Conservation (phyloP, 148 eudicot genomes). For the Vaccinium myrtillus region DNA sequence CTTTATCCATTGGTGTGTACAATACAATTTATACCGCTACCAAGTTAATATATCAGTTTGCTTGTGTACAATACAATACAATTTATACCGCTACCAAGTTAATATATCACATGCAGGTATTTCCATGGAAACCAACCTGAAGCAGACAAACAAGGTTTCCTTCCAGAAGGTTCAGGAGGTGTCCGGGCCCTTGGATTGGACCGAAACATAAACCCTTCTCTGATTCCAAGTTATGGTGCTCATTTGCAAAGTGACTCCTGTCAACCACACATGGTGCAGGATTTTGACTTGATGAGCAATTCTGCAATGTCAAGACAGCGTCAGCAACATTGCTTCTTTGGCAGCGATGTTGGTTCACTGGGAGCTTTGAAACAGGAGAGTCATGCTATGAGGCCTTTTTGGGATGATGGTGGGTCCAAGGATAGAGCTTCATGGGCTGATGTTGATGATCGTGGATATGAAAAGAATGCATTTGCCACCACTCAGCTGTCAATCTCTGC, state of each 20-base stretch:
- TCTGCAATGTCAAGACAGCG: slow-evolving; percentile 29
- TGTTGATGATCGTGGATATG: slow-evolving; percentile 31
- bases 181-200: slow-evolving; percentile 25
- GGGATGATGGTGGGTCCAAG: slow-evolving; percentile 42
- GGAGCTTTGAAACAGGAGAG: slow-evolving; percentile 38
- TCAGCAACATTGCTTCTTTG: slow-evolving; percentile 50
- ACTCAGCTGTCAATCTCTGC: slow-evolving; percentile 50
- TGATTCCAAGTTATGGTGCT: slow-evolving; percentile 29
- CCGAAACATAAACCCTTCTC: slow-evolving; percentile 20
- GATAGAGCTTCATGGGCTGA: slow-evolving; percentile 40
- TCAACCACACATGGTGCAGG: slow-evolving; percentile 25
- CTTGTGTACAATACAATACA: neutral
- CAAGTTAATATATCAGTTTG: neutral
- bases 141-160: slow-evolving; percentile 32
- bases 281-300: slow-evolving; percentile 28
- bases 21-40: neutral
- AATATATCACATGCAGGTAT: slow-evolving; percentile 27
- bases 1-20: neutral
- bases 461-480: slow-evolving; percentile 39
- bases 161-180: slow-evolving; percentile 35
- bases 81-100: neutral
- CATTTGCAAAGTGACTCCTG: slow-evolving; percentile 25
- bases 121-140: slow-evolving; percentile 33
- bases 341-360: slow-evolving; percentile 28
- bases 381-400: slow-evolving; percentile 41